Evolutionary conservation across 345 rosid genomes (phyloP), one percentile per base, ranked within the genome.

Genomic region (Corchorus olitorius): DNA sequence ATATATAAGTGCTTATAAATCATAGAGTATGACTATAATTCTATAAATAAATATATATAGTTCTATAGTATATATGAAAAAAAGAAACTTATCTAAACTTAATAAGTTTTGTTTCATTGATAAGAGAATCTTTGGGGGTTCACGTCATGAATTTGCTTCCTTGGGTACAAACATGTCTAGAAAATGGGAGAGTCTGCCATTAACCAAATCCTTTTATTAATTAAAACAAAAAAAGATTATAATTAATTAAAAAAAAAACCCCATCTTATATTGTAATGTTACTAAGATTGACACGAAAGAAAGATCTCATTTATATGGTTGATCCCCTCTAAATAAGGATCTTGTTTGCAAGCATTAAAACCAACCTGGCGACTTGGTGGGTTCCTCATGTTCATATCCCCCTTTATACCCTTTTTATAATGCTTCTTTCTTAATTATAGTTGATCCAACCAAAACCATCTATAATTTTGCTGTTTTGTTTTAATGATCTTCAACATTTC

Each of bases 91-190:
- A 77, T 74, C 72, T 33, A 4, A 49, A 72, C 45, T 16, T 13
- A 14, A 75, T 16, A 17, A 7, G 12, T 68, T 27, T 9, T 33
- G 48, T 45, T 50, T 69, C 43, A 48, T 60, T 55, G 11, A 55
- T 20, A 46, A 62, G 79, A 72, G 90, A 88, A 87, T 88, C 90
- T 86, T 78, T 81, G 22, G 87, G 79, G 67, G 54, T 79, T 82
- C 72, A 60, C 84, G 83, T 80, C 85, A 74, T 64, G 14, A 10
- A 19, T 46, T 70, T 85, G 89, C 86, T 58, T 65, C 88, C 89
- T 86, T 71, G 41, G 68, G 34, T 54, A 64, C 85, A 63, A 78
- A 77, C 89, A 89, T 89, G 89, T 82, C 89, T 65, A 73, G 73
- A 83, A 72, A 86, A 76, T 73, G 81, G 84, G 84, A 78, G 82